Evolutionary conservation across 2,329 filamentous ascomycete species (phyloP).

Genomic region (Penicillium sp.): DNA sequence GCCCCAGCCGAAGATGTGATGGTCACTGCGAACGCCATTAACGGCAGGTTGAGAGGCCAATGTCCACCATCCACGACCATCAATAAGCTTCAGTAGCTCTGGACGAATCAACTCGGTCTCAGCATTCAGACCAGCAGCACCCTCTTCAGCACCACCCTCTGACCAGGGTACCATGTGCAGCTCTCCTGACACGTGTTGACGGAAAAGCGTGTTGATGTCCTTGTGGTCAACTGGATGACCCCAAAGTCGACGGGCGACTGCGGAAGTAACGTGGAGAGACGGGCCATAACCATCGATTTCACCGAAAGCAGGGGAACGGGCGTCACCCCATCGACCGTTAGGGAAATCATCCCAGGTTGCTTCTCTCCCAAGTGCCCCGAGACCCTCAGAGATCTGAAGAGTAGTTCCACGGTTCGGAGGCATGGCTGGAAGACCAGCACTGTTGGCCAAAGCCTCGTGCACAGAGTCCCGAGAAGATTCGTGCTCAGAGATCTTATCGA

Average conservation of each 20-base stretch:
- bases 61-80: constrained; percentile 86
- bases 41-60: constrained; percentile 94
- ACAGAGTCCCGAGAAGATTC: constrained; percentile 42
- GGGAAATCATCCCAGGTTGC: constrained; percentile 99
- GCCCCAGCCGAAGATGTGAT: constrained; percentile 90
- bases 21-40: constrained; percentile 76
- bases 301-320: constrained; percentile 88
- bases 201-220: constrained; percentile 82
- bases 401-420: constrained; percentile 82
- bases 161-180: constrained; percentile 89
- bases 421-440: constrained; percentile 72
- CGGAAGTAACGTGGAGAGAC: constrained; percentile 87
- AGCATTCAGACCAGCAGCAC: constrained; percentile 53
- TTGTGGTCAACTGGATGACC: constrained; percentile 69
- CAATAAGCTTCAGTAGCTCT: constrained; percentile 75
- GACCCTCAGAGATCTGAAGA: constrained; percentile 90
- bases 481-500: constrained; percentile 58
- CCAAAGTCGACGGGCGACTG: constrained; percentile 83
- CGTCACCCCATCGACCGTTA: constrained; percentile 94
- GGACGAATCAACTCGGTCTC: constrained; percentile 82
- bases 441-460: constrained; percentile 73
- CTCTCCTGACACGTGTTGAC: constrained; percentile 77
- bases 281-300: constrained; percentile 98
- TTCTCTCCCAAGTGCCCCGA: constrained; percentile 85
- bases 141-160: constrained; percentile 69